Evolutionary conservation across 257 asterid species (phyloP), one percentile per base, ranked within the genome.

Genomic region (Striga asiatica): DNA sequence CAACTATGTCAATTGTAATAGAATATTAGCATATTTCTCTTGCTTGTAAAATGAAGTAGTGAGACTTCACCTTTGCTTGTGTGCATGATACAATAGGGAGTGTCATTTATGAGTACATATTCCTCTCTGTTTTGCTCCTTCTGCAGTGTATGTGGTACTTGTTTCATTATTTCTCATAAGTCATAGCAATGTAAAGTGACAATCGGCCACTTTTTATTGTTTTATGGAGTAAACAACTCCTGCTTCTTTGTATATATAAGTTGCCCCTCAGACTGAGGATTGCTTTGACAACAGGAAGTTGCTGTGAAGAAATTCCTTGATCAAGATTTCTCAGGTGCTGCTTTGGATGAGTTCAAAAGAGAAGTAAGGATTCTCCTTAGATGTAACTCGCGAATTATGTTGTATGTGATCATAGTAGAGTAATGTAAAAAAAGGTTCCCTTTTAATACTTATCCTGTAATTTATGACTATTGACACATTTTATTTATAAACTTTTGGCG

Each of bases 291-390:
- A 61, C 73, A 92, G 99, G 97, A 92, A 71, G 99, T 92, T 62
- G 99, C 99, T 24, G 99, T 92, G 70, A 92, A 92, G 79, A 92
- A 92, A 77, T 88, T 92, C 74, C 99, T 92, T 60, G 97, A 92
- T 61, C 99, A 92, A 80, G 99, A 92, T 78, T 92, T 92, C 74
- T 92, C 94, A 1, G 99, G 99, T 69, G 99, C 99, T 38, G 99
- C 99, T 55, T 70, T 92, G 79, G 99, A 84, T 37, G 99, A 92
- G 81, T 92, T 92, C 74, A 88, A 81, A 81, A 79, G 99, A 80
- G 99, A 92, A 71, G 99, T 92, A 79, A 66, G 88, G 35, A 41
- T 49, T 55, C 37, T 39, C 63, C 46, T 45, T 68, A 62, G 55
- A 32, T 42, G 27, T 70, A 34, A 14, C 43, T 21, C 56, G 39